Evolutionary conservation across 805 yeast genomes (phyloP).

Genomic region (Cyberlindnera americana): DNA sequence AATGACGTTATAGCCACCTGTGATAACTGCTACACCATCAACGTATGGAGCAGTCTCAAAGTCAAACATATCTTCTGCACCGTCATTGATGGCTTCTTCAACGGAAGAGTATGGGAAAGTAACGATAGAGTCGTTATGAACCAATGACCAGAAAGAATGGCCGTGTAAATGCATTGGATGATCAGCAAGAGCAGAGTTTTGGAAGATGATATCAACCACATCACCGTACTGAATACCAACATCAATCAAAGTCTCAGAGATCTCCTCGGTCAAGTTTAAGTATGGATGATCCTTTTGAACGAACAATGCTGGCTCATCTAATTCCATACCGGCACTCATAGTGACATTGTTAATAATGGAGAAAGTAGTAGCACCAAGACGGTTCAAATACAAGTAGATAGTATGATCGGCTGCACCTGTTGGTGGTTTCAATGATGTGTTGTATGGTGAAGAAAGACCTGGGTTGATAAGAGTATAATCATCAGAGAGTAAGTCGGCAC

Average conservation of each 20-base stretch:
- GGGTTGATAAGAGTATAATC: constrained; percentile 18
- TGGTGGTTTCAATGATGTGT: constrained; percentile 9
- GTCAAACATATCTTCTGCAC: constrained; percentile 19
- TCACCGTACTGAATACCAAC: constrained; percentile 28
- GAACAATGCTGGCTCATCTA: constrained; percentile 28
- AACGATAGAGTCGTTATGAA: constrained; percentile 23
- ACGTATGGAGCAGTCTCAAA: constrained; percentile 25
- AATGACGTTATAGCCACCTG: constrained; percentile 33
- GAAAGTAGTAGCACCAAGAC: constrained; percentile 31
- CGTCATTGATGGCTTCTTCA: constrained; percentile 26
- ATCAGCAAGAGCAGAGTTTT: constrained; percentile 29
- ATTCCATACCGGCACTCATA: constrained; percentile 28
- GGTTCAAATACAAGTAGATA: constrained; percentile 29
- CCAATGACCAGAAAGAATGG: constrained; percentile 31
- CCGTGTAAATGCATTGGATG: constrained; percentile 38
- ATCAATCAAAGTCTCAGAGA: constrained; percentile 10
- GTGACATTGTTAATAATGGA: constrained; percentile 25
- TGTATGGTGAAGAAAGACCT: constrained; percentile 21
- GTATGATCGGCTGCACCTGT: constrained; percentile 28
- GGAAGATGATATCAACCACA: constrained; percentile 31
- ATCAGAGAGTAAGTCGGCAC: constrained; percentile 21
- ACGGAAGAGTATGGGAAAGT: constrained; percentile 28
- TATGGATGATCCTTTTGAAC: constrained; percentile 20
- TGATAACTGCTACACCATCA: constrained; percentile 24
- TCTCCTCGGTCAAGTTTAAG: constrained; percentile 12